phyloP scores from a whole-genome alignment of 257 asterid species.

The Petunia axillaris region DNA sequence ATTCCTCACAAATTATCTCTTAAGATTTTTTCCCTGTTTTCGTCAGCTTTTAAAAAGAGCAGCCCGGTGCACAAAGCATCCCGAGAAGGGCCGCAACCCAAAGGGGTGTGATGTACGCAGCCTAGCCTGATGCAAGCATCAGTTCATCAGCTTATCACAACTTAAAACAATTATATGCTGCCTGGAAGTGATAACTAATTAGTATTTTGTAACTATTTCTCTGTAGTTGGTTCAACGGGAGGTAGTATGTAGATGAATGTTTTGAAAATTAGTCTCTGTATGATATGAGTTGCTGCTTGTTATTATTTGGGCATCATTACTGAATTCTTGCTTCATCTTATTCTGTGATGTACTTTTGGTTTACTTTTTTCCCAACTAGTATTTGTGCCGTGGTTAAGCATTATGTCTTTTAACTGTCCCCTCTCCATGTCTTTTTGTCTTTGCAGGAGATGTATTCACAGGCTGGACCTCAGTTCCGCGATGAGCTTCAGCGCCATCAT shows the following conservation, averaged over 20 bases:
- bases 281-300: constrained; percentile 5
- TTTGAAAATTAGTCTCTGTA: constrained; percentile 16
- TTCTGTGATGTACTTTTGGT: not conserved
- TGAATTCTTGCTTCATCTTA: constrained; percentile 6
- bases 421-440: not conserved
- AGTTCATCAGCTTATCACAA: not conserved
- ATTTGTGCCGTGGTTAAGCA: not conserved
- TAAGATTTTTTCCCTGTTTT: not conserved
- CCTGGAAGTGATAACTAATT: not conserved
- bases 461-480: constrained; percentile 90
- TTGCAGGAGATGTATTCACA: constrained; percentile 92
- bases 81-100: too few relatives aligned
- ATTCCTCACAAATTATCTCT: constrained; percentile 7
- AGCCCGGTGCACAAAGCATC: too few relatives aligned
- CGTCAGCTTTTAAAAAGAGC: not conserved
- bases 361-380: not conserved
- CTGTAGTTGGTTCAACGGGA: constrained; percentile 14
- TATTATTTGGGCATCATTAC: not conserved
- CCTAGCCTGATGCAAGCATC: too few relatives aligned
- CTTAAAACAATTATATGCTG: not conserved
- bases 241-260: constrained; percentile 4
- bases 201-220: constrained; percentile 16
- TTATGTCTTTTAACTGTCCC: constrained; percentile 15
- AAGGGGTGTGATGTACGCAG: too few relatives aligned
- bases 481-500: constrained; percentile 88